Conservation (phyloP, 192 early-diverging fungal species). For the Coemansia sp. region DNA sequence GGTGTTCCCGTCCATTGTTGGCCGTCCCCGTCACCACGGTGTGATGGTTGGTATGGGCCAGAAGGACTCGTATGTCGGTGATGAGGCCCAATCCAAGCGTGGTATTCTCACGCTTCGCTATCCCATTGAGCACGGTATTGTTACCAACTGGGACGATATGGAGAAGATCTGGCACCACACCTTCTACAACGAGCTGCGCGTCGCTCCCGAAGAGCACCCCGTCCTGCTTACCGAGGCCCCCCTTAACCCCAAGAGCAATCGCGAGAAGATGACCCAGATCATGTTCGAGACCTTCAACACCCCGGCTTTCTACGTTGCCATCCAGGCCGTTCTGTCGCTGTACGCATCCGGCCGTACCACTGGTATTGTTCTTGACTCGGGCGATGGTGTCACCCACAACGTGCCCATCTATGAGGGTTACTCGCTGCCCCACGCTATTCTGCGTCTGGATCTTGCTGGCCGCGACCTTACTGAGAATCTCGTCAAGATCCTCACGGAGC, state of each 20-base stretch:
- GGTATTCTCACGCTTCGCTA: constrained; percentile 85
- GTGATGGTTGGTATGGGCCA: constrained; percentile 91
- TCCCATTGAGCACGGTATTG: constrained; percentile 91
- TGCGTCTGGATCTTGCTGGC: constrained; percentile 95
- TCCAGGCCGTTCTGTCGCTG: constrained; percentile 94
- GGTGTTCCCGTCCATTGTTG: constrained; percentile 82
- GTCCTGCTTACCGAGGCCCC: constrained; percentile 97
- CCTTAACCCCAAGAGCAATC: constrained; percentile 97
- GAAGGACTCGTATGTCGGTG: constrained; percentile 88
- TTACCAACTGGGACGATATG: constrained; percentile 94
- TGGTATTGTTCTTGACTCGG: constrained; percentile 98
- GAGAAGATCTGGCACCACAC: constrained; percentile 97
- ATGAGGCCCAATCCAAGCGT: constrained; percentile 89
- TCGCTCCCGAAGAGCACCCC: constrained; percentile 97
- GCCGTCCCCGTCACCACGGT: constrained; percentile 83
- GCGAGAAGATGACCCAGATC: constrained; percentile 99
- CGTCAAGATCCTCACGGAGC: constrained; percentile 90
- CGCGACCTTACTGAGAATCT: constrained; percentile 96
- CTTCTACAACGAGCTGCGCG: constrained; percentile 97
- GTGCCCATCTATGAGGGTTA: constrained; percentile 99
- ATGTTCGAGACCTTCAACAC: constrained; percentile 99
- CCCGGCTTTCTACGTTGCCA: constrained; percentile 96
- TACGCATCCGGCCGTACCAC: constrained; percentile 97
- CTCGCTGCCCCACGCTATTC: constrained; percentile 91
- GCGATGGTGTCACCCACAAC: constrained; percentile 97